phyloP scores from a whole-genome alignment of 1,284 basidiomycete species.

The Trichosporon ovoides region DNA sequence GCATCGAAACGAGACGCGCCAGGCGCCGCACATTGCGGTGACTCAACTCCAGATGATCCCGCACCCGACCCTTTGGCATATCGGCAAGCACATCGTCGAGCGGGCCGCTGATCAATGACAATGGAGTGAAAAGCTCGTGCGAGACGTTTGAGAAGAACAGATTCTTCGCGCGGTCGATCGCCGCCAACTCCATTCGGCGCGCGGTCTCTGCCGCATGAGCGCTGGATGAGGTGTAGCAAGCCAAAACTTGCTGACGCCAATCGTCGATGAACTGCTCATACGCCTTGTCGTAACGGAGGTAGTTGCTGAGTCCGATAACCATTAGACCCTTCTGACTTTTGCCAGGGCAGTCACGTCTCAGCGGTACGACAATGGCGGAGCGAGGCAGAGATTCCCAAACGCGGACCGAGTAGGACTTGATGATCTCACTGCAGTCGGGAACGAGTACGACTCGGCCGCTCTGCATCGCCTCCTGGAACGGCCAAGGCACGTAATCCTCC shows the following conservation, averaged over 20 bases:
- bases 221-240: conserved; percentile 22
- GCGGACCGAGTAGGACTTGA: conserved; percentile 36
- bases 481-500: conserved; percentile 29
- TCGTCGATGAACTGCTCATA: conserved; percentile 39
- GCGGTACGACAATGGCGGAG: conserved; percentile 46
- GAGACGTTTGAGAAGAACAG: conserved; percentile 42
- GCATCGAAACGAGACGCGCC: conserved; percentile 40
- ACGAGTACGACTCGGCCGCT: conserved; percentile 34
- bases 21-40: conserved; percentile 40
- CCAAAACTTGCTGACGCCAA: conserved; percentile 4
- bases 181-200: conserved; percentile 46
- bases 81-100: conserved; percentile 37
- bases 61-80: conserved; percentile 27
- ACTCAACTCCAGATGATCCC: conserved; percentile 40
- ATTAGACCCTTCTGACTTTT: conserved; percentile 39
- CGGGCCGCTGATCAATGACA: conserved; percentile 45
- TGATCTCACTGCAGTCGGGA: conserved; percentile 31
- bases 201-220: conserved; percentile 30
- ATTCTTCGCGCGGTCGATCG: conserved; percentile 48
- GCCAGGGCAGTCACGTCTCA: conserved; percentile 42
- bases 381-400: conserved; percentile 46
- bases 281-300: conserved; percentile 41
- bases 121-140: conserved; percentile 47
- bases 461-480: conserved; percentile 37
- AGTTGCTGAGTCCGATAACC: conserved; percentile 45